Evolutionary conservation across 1,139 yeast genomes (phyloP).

Genomic region (Lodderomyces jiufengensis): DNA sequence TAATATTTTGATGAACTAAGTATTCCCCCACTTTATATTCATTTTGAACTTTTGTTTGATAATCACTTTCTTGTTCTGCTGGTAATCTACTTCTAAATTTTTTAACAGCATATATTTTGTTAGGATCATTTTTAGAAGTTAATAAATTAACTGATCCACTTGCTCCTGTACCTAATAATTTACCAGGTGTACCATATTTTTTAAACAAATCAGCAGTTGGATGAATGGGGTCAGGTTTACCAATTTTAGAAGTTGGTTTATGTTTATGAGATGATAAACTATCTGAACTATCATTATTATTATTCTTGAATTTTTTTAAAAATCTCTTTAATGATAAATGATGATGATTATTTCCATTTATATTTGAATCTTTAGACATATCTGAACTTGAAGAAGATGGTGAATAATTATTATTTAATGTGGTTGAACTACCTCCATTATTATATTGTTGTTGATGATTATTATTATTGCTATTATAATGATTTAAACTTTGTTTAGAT

Average conservation of each 20-base stretch:
- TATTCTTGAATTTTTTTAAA: constrained; percentile 35
- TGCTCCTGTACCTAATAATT: constrained; percentile 68
- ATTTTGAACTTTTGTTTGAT: constrained; percentile 58
- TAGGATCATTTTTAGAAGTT: constrained; percentile 42
- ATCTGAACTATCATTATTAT: not conserved
- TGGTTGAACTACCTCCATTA: too few relatives aligned
- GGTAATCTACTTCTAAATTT: constrained; percentile 56
- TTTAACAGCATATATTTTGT: constrained; percentile 60
- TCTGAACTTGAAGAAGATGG: constrained; percentile 7
- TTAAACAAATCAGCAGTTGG: constrained; percentile 25
- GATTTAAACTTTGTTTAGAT: not conserved
- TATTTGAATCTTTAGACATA: constrained; percentile 8
- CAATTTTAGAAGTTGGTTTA: constrained; percentile 3
- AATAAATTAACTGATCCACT: constrained; percentile 71
- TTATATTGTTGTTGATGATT: not conserved
- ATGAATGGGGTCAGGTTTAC: constrained; percentile 14
- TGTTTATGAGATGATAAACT: constrained; percentile 2
- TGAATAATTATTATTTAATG: constrained; percentile 1
- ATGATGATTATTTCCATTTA: constrained; percentile 9
- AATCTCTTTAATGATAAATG: constrained; percentile 39
- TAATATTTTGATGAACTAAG: constrained; percentile 58
- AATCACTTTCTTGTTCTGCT: constrained; percentile 52
- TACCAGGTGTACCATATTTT: constrained; percentile 59
- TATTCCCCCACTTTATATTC: constrained; percentile 66
- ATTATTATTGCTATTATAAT: constrained; percentile 1